Evolutionary conservation across 495 filamentous ascomycete genomes (phyloP).

Genomic region (Talaromyces ruber): DNA sequence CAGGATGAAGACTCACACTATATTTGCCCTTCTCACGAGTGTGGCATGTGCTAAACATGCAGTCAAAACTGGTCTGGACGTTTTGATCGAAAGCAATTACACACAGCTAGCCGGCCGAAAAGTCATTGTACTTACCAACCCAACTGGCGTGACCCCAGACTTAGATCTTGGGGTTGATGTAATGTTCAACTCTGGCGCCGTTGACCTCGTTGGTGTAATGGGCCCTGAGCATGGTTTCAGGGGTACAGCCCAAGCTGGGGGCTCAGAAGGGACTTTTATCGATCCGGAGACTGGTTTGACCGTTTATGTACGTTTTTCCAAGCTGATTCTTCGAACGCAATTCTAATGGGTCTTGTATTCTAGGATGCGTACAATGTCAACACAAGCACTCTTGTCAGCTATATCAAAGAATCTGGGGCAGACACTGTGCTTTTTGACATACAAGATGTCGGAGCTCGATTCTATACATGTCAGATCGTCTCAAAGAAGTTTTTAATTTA

Average conservation of each 20-base stretch:
- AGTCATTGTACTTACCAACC: constrained; percentile 4
- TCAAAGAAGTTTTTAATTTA: not conserved
- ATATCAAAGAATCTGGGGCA: constrained; percentile 3
- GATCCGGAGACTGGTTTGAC: constrained; percentile 4
- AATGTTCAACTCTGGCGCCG: constrained; percentile 4
- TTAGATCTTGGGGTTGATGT: constrained; percentile 6
- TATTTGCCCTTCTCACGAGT: not conserved
- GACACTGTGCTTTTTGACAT: constrained; percentile 7
- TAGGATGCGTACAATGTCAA: constrained; percentile 7
- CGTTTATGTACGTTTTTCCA: constrained; percentile 1
- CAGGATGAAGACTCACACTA: not conserved
- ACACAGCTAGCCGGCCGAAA: constrained; percentile 2
- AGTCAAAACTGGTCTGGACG: constrained; percentile 1
- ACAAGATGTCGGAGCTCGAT: constrained; percentile 7
- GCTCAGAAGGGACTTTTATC: constrained; percentile 6
- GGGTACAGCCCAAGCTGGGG: constrained; percentile 4
- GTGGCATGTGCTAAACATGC: constrained; percentile 1
- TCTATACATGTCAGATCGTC: constrained; percentile 1
- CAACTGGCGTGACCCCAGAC: not conserved
- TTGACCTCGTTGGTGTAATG: constrained; percentile 5
- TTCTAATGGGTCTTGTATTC: not conserved
- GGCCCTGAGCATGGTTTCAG: constrained; percentile 6
- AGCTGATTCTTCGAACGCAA: not conserved
- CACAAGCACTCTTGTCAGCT: not conserved
- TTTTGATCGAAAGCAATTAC: constrained; percentile 1